Evolutionary conservation across 1,284 basidiomycete genomes (phyloP).

Genomic region (Neonothopanus nambi): DNA sequence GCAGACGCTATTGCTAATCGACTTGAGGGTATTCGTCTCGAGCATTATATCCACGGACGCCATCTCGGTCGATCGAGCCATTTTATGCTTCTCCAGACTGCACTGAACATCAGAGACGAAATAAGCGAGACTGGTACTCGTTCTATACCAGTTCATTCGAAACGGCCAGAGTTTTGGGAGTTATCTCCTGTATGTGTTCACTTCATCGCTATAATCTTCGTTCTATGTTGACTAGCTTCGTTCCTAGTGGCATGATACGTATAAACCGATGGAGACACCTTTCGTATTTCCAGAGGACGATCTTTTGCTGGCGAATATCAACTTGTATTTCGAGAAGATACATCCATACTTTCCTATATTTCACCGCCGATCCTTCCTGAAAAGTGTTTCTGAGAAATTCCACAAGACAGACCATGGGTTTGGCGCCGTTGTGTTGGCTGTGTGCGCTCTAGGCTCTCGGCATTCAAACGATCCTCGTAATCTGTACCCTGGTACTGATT

Average conservation of each 20-base stretch:
- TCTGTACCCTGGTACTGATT: too few relatives aligned
- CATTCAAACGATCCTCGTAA: conserved; percentile 5
- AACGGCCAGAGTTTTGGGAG: conserved; percentile 11
- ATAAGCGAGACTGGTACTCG: conserved; percentile 28
- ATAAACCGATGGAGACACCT: not conserved
- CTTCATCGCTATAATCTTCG: too few relatives aligned
- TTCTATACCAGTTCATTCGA: conserved; percentile 5
- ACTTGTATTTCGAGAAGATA: conserved; percentile 43
- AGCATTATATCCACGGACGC: conserved; percentile 27
- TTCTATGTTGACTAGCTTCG: not conserved
- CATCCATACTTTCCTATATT: conserved; percentile 44
- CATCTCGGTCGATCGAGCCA: conserved; percentile 52
- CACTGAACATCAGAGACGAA: conserved; percentile 41
- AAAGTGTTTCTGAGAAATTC: too few relatives aligned
- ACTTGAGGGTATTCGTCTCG: not conserved
- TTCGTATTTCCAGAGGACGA: conserved; percentile 35
- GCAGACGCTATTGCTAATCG: too few relatives aligned
- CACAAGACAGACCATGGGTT: too few relatives aligned
- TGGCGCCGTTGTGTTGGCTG: conserved; percentile 47
- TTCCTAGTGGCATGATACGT: conserved; percentile 7
- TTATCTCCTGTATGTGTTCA: too few relatives aligned
- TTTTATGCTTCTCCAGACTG: conserved; percentile 6
- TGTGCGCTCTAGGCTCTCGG: conserved; percentile 36
- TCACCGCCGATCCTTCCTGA: conserved; percentile 58
- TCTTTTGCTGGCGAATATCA: conserved; percentile 40